Conservation (phyloP, 2,329 filamentous ascomycete species). For the Huntiella abstrusa region DNA sequence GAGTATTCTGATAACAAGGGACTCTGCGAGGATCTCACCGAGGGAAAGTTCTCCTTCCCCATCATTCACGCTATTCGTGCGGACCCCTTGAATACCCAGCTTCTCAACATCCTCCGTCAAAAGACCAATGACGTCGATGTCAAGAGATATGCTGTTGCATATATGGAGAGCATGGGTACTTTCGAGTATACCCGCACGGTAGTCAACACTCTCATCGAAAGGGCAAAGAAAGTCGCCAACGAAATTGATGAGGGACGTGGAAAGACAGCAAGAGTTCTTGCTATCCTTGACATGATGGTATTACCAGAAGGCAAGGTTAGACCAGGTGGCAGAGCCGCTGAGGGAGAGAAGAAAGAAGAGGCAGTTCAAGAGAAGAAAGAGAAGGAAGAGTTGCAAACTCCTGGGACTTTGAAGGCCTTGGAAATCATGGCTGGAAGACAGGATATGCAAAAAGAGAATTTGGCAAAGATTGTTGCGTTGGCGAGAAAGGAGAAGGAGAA, state of each 20-base stretch:
- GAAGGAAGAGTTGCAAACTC: not conserved
- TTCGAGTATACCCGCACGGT: conserved; percentile 70
- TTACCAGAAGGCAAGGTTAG: conserved; percentile 2
- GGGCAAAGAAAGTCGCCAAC: conserved; percentile 43
- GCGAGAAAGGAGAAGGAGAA: too few relatives aligned
- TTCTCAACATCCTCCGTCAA: conserved; percentile 85
- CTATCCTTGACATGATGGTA: conserved; percentile 50
- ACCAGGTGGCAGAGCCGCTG: not conserved
- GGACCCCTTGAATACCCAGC: conserved; percentile 52
- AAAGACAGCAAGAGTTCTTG: conserved; percentile 37
- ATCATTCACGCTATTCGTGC: conserved; percentile 83
- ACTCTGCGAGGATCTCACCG: conserved; percentile 83
- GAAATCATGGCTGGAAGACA: conserved; percentile 4
- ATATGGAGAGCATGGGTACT: conserved; percentile 79
- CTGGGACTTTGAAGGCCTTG: conserved; percentile 1
- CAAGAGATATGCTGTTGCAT: conserved; percentile 74
- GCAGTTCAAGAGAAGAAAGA: not conserved
- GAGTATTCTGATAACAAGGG: conserved; percentile 80
- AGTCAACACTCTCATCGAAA: conserved; percentile 40
- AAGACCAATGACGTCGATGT: conserved; percentile 73
- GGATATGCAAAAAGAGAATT: conserved; percentile 3
- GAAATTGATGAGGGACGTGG: conserved; percentile 44
- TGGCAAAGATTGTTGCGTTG: conserved; percentile 1
- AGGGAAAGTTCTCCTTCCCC: conserved; percentile 93
- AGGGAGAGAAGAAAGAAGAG: not conserved